Evolutionary conservation across 768 basidiomycete species (phyloP), one percentile per base, ranked within the genome.

Genomic region (Podaxis pistillaris): DNA sequence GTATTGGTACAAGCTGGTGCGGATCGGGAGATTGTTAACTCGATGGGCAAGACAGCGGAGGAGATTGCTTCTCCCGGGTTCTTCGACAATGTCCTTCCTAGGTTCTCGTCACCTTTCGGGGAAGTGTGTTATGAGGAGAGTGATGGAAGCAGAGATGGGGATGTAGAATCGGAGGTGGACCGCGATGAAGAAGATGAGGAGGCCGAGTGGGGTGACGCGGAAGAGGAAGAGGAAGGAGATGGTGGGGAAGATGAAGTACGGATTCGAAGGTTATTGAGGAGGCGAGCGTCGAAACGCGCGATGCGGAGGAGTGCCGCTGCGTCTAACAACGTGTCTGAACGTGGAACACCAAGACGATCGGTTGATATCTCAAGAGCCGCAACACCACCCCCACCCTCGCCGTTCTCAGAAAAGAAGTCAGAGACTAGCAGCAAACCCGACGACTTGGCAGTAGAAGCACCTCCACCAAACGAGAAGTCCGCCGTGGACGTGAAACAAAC

Each of bases 1-100:
- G 73, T 88, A 4, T 78, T 99, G 33, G 68, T 96, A n/a, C 78
- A 82, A 11, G 93, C 87, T 33, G 93, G 93, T 33, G 96, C 96
- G 0, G 88, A 92, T 65, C 71, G 80, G 30, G 88, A 90, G 69
- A 84, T 93, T 54, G 91, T 93, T 58, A 83, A 93, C 65, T 83
- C 79, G 0, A 75, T 83, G 33, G 92, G 92, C 17, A 86, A 85
- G 74, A 91, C 86, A 3, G 79, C 93, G 4, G 79, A 80, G 36
- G 90, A 94, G 66, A 74, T 87, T 46, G 77, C 82, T 0, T 56
- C 69, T 3, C 77, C 77, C 44, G 79, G 81, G 64, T 82, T 88
- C 68, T 77, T 81, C 64, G 69, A 68, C 54, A 71, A 76, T 73
- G 47, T 81, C 68, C 66, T 75, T 68, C 50, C 63, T 67, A 8